Evolutionary conservation across 2,329 filamentous ascomycete genomes (phyloP).

Genomic region (Falciphora oryzae): DNA sequence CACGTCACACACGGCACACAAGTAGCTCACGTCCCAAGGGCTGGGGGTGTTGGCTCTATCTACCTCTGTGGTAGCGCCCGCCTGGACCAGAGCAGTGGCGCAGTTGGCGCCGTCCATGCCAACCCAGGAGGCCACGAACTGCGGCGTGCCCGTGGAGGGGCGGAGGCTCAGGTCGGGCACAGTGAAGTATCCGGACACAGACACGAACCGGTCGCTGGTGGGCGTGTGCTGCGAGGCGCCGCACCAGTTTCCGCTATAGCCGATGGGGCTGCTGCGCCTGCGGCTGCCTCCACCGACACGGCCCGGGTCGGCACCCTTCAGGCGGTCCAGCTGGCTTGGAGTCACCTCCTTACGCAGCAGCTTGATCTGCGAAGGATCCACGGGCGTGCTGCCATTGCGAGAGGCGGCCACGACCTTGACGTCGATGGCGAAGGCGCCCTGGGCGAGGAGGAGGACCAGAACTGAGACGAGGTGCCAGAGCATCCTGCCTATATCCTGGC

Average conservation of each 20-base stretch:
- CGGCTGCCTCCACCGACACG: background rate
- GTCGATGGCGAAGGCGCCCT: background rate
- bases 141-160: slow-evolving; percentile 14
- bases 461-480: too few species aligned
- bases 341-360: slow-evolving; percentile 1
- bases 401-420: slow-evolving; percentile 6
- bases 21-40: background rate
- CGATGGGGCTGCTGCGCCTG: background rate
- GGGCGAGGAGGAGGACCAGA: slow-evolving; percentile 2
- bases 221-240: slow-evolving; percentile 20
- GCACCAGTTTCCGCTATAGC: slow-evolving; percentile 20
- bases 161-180: slow-evolving; percentile 21
- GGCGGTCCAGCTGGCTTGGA: background rate
- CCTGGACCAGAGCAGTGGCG: slow-evolving; percentile 22
- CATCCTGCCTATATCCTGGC: too few species aligned
- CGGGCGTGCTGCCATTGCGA: background rate
- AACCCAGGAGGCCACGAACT: slow-evolving; percentile 25
- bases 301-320: background rate
- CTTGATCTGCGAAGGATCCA: slow-evolving; percentile 8
- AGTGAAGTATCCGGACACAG: slow-evolving; percentile 21
- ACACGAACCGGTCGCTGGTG: slow-evolving; percentile 16
- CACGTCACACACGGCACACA: background rate
- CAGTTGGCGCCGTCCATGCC: slow-evolving; percentile 26
- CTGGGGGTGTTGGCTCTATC: too few species aligned
- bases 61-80: slow-evolving; percentile 21